Conservation (phyloP, 805 yeast species). For the Metschnikowia noctiluminum region DNA sequence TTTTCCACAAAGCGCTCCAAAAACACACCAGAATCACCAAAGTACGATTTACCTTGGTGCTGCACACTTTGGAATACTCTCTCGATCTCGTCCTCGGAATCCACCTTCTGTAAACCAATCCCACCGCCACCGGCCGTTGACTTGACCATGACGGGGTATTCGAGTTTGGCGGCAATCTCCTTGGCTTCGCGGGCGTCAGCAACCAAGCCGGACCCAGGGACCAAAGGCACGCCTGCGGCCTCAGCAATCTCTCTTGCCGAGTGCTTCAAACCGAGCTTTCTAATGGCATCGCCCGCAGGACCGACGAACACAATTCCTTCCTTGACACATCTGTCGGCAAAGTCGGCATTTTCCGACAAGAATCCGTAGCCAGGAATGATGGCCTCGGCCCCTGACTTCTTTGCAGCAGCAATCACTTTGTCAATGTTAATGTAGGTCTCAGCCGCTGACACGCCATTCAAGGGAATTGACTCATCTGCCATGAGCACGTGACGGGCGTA, state of each 20-base stretch:
- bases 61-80: slow-evolving; percentile 85
- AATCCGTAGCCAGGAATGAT: slow-evolving; percentile 98
- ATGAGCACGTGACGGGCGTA: slow-evolving; percentile 80
- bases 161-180: slow-evolving; percentile 66
- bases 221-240: slow-evolving; percentile 90
- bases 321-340: slow-evolving; percentile 78
- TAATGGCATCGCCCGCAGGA: slow-evolving; percentile 92
- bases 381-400: slow-evolving; percentile 83
- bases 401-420: slow-evolving; percentile 83
- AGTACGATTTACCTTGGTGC: slow-evolving; percentile 89
- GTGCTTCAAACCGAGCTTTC: slow-evolving; percentile 89
- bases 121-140: slow-evolving; percentile 99
- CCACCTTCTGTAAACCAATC: slow-evolving; percentile 93
- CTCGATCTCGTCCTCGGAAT: slow-evolving; percentile 73
- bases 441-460: slow-evolving; percentile 81
- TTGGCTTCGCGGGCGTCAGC: slow-evolving; percentile 70
- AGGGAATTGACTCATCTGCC: slow-evolving; percentile 79
- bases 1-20: slow-evolving; percentile 91
- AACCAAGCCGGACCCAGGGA: slow-evolving; percentile 93
- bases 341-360: slow-evolving; percentile 93
- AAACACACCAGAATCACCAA: slow-evolving; percentile 95
- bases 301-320: slow-evolving; percentile 93
- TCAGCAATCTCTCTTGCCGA: slow-evolving; percentile 94
- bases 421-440: slow-evolving; percentile 87
- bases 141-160: slow-evolving; percentile 92